A percentile compares a stretch with the other conserved stretches of the same genome.
These are phyloP conservation scores for Pseudotsuga menziesii DNA, from an alignment of 75 land plant species.

Conservation along the genomic window DNA sequence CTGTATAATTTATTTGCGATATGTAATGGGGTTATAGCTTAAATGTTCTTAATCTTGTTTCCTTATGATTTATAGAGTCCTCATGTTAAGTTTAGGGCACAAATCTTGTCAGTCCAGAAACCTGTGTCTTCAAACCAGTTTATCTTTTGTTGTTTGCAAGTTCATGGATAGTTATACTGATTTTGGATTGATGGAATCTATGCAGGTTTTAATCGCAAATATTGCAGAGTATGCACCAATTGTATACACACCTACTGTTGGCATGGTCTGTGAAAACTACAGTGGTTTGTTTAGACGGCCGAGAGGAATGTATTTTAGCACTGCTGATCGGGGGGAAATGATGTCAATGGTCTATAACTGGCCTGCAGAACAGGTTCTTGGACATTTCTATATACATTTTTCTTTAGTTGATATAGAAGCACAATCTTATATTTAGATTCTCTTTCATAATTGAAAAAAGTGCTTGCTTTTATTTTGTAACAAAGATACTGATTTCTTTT, in stretches of 20 bases:
- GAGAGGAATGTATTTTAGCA: slow-evolving; percentile 98
- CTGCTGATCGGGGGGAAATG: slow-evolving; percentile 98
- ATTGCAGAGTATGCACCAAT: slow-evolving; percentile 97
- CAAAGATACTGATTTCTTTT: not conserved
- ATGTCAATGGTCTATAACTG: slow-evolving; percentile 99
- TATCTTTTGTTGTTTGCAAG: not conserved
- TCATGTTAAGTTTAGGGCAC: not conserved
- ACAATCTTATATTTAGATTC: not conserved
- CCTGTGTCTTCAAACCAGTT: not conserved
- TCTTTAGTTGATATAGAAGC: not conserved
- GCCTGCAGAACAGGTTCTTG: slow-evolving; percentile 89
- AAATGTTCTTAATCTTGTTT: not conserved
- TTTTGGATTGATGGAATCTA: not conserved
- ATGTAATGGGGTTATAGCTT: not conserved
- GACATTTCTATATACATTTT: not conserved
- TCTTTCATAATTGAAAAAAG: no score
- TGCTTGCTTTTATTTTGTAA: no score
- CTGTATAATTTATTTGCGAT: not conserved
- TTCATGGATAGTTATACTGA: not conserved
- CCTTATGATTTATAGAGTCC: not conserved
- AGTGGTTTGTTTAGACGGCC: slow-evolving; percentile 96
- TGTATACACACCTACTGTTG: slow-evolving; percentile 97
- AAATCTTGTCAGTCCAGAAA: not conserved
- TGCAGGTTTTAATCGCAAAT: slow-evolving; percentile 81
- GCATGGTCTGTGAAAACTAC: slow-evolving; percentile 95